A percentile compares a stretch with the other conserved stretches of the same genome.
These are phyloP conservation scores for Colletotrichum lupini DNA, from an alignment of 2,329 filamentous ascomycete species.

Conservation along the genomic window DNA sequence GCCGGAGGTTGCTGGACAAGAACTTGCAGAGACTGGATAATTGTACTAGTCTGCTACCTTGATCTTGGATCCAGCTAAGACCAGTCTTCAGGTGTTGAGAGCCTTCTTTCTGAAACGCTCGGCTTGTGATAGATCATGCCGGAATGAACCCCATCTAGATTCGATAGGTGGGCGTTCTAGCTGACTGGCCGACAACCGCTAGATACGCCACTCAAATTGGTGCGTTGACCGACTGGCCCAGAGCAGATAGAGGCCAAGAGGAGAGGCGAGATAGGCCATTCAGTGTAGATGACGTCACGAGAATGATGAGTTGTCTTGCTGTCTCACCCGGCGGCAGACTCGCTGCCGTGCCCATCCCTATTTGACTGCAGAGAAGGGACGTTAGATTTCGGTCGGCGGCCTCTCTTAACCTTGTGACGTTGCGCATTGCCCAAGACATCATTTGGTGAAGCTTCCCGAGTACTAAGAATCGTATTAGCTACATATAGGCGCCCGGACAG, in stretches of 20 bases:
- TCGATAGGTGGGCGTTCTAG: neutral
- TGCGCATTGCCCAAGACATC: neutral
- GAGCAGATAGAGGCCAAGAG: too few species aligned
- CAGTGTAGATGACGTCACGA: neutral
- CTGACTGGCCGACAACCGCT: too few species aligned
- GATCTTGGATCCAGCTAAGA: neutral
- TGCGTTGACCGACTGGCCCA: neutral
- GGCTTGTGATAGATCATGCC: neutral
- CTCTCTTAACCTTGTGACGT: conserved; percentile 22
- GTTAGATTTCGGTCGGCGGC: conserved; percentile 22
- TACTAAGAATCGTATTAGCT: neutral
- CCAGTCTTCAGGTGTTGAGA: neutral
- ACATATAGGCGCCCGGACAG: too few species aligned
- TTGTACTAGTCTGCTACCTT: neutral
- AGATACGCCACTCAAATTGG: neutral
- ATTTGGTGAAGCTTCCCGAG: conserved; percentile 21
- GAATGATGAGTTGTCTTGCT: neutral
- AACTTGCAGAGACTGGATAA: neutral
- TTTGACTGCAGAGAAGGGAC: conserved; percentile 4
- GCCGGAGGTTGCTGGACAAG: neutral
- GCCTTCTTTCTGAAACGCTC: neutral
- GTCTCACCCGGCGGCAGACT: conserved; percentile 19
- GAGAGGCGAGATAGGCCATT: too few species aligned
- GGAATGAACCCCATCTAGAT: neutral
- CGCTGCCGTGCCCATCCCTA: conserved; percentile 1